Percentiles rank a stretch among this genome's conserved stretches.
Conservation (phyloP, 768 basidiomycete genomes). For the Kwoniella sp. region DNA sequence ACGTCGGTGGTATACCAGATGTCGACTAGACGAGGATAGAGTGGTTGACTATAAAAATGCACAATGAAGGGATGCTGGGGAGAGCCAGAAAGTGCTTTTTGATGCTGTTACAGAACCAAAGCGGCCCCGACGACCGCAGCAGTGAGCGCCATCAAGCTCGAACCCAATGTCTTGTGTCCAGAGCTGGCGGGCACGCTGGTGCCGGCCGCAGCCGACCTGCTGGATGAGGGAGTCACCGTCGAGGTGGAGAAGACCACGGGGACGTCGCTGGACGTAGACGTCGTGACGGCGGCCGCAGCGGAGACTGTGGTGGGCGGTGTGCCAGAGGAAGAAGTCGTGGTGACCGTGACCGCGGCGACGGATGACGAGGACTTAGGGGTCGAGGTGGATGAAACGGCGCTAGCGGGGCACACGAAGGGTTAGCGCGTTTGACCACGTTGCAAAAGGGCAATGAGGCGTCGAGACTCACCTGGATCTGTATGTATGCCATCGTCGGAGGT, state of each 20-base stretch:
- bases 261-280: background rate
- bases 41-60: too few relatives aligned
- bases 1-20: too few relatives aligned
- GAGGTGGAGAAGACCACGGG: conserved; percentile 6
- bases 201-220: background rate
- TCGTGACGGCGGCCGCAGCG: conserved; percentile 1
- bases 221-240: background rate
- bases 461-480: background rate
- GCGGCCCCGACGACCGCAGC: too few relatives aligned
- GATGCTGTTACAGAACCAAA: too few relatives aligned
- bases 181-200: too few relatives aligned
- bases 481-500: conserved; percentile 1
- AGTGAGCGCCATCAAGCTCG: too few relatives aligned
- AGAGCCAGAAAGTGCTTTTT: too few relatives aligned
- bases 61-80: too few relatives aligned
- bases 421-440: conserved; percentile 12
- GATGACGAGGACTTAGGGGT: conserved; percentile 3
- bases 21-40: too few relatives aligned
- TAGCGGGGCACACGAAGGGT: background rate
- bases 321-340: conserved; percentile 1
- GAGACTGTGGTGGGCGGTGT: conserved; percentile 7
- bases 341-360: conserved; percentile 2
- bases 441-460: background rate
- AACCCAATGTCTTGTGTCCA: too few relatives aligned
- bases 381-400: conserved; percentile 2